phyloP scores from a whole-genome alignment of 345 rosid species.

The Stellera chamaejasme region DNA sequence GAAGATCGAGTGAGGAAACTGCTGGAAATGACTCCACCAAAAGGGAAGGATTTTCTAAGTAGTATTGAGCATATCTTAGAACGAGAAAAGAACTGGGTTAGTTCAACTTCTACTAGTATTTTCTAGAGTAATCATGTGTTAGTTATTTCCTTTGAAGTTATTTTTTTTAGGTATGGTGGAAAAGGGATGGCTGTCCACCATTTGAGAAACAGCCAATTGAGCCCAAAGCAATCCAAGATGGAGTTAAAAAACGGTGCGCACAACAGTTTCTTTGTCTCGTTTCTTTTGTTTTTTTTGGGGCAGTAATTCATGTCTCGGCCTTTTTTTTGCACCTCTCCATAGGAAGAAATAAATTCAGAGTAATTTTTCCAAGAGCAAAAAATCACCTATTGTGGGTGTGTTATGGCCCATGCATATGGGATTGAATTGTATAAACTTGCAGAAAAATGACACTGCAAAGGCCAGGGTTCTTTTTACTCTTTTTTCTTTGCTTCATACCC shows the following conservation, averaged over 20 bases:
- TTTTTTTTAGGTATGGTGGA: conserved; percentile 85
- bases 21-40: conserved; percentile 92
- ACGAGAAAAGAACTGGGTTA: conserved; percentile 97
- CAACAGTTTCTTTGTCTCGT: neutral
- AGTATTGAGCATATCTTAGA: conserved; percentile 83
- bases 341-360: neutral
- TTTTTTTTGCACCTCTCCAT: neutral
- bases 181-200: conserved; percentile 95
- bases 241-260: conserved; percentile 65
- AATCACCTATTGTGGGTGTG: too few relatives aligned
- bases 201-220: conserved; percentile 87
- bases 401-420: too few relatives aligned
- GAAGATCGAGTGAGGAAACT: conserved; percentile 87
- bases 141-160: conserved; percentile 10
- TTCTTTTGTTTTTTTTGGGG: neutral
- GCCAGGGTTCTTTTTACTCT: too few relatives aligned
- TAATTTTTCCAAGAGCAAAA: too few relatives aligned
- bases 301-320: too few relatives aligned
- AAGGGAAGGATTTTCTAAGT: conserved; percentile 75
- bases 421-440: too few relatives aligned
- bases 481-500: too few relatives aligned
- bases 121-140: conserved; percentile 2
- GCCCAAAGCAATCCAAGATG: conserved; percentile 52
- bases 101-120: conserved; percentile 13
- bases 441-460: too few relatives aligned